Conservation (phyloP, 1,284 basidiomycete genomes). For the Sporisorium reilianum region DNA sequence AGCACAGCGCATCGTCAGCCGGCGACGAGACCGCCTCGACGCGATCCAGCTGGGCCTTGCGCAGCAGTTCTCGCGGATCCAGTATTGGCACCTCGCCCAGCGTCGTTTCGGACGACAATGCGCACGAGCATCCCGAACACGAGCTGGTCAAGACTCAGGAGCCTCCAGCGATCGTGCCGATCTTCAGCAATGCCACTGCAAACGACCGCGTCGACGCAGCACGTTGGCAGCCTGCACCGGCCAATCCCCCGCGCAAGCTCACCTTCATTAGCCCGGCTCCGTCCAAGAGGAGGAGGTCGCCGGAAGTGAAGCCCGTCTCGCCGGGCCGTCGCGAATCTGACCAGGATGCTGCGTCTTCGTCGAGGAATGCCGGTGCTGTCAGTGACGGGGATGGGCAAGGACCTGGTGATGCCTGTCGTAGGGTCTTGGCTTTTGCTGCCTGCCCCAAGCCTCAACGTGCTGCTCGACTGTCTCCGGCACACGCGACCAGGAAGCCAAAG, state of each 20-base stretch:
- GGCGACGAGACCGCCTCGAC: slow-evolving; percentile 50
- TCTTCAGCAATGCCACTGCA: slow-evolving; percentile 14
- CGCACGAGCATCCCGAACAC: background rate
- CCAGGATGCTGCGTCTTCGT: background rate
- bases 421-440: slow-evolving; percentile 33
- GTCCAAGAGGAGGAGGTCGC: slow-evolving; percentile 12
- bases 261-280: slow-evolving; percentile 34
- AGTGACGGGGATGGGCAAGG: slow-evolving; percentile 12
- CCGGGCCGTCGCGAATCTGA: slow-evolving; percentile 5
- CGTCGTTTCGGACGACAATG: slow-evolving; percentile 13
- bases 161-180: slow-evolving; percentile 7
- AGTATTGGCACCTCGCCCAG: slow-evolving; percentile 39
- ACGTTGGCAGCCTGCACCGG: background rate
- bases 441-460: slow-evolving; percentile 42
- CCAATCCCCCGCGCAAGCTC: slow-evolving; percentile 22
- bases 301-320: background rate
- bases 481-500: slow-evolving; percentile 11
- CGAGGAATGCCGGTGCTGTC: background rate
- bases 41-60: slow-evolving; percentile 40
- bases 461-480: slow-evolving; percentile 22
- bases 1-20: slow-evolving; percentile 45
- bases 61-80: slow-evolving; percentile 32
- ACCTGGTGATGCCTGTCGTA: slow-evolving; percentile 8
- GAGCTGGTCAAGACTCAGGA: slow-evolving; percentile 12
- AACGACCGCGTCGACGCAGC: slow-evolving; percentile 4